These are phyloP conservation scores for Phylloporus rhodoxanthus DNA, from an alignment of 768 basidiomycete genomes.

Conservation along the genomic window DNA sequence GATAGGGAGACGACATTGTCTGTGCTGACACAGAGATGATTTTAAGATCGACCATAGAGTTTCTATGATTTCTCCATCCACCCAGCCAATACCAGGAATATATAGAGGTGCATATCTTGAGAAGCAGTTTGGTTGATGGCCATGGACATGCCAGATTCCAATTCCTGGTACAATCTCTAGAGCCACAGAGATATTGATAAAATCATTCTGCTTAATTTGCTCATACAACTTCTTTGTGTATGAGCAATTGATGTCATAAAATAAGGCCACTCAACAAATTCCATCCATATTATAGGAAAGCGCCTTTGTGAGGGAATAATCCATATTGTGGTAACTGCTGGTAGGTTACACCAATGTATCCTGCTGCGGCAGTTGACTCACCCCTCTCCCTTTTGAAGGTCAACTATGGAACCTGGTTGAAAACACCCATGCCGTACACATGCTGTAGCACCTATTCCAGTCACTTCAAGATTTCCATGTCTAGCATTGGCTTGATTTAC, in stretches of 20 bases:
- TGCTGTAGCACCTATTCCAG: neutral
- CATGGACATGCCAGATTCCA: conserved; percentile 26
- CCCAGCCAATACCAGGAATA: neutral
- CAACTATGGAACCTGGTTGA: neutral
- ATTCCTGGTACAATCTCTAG: conserved; percentile 15
- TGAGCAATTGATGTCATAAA: conserved; percentile 12
- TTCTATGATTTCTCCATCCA: conserved; percentile 8
- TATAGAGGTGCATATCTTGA: neutral
- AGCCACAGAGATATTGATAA: neutral
- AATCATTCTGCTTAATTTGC: neutral
- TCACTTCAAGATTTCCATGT: too few relatives aligned
- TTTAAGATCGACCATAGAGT: conserved; percentile 1
- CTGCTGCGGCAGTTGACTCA: neutral
- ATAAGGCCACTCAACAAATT: neutral
- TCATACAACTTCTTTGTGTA: conserved; percentile 10
- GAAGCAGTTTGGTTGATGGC: neutral
- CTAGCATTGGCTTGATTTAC: neutral
- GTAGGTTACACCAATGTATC: too few relatives aligned
- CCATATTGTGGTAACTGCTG: conserved; percentile 12
- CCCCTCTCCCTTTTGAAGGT: neutral
- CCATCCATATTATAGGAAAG: neutral
- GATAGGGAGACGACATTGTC: neutral
- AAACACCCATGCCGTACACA: neutral
- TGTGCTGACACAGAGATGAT: too few relatives aligned
- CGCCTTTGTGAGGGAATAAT: neutral